These are phyloP conservation scores for Cephalotrichum gorgonifer DNA, from an alignment of 2,329 filamentous ascomycete species.

Conservation along the genomic window DNA sequence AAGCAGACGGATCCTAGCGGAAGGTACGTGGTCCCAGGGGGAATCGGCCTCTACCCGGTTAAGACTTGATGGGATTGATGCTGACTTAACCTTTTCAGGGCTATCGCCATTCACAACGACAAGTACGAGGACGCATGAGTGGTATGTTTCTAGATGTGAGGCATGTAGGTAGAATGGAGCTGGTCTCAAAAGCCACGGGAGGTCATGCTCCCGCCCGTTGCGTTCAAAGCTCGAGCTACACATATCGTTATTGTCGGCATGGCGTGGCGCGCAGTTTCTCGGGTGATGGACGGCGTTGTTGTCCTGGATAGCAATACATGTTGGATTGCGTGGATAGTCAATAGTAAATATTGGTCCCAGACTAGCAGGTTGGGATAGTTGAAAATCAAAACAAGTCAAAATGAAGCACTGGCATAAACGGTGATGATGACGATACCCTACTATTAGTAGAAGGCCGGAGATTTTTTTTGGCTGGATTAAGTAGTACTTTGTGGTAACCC, in stretches of 20 bases:
- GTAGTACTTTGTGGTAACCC: too few species aligned
- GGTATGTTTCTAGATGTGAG: neutral
- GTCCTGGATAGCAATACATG: neutral
- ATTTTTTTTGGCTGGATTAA: too few species aligned
- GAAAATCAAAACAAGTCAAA: too few species aligned
- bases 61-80: neutral
- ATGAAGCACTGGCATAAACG: neutral
- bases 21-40: too few species aligned
- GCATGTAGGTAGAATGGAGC: slow-evolving; percentile 1
- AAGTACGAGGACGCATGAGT: slow-evolving; percentile 52
- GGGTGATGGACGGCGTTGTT: neutral
- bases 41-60: too few species aligned
- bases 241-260: too few species aligned
- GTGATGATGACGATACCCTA: too few species aligned
- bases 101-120: slow-evolving; percentile 64
- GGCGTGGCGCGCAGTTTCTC: slow-evolving; percentile 28
- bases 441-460: too few species aligned
- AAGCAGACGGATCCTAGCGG: slow-evolving; percentile 93
- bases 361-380: neutral
- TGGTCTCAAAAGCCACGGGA: neutral
- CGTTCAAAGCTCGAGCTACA: too few species aligned
- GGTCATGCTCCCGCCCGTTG: too few species aligned
- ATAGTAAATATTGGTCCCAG: neutral
- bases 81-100: slow-evolving; percentile 32
- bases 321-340: neutral